Evolutionary conservation across 805 yeast species (phyloP), one percentile per base, ranked within the genome.

Genomic region (Phaffomyces opuntiae): DNA sequence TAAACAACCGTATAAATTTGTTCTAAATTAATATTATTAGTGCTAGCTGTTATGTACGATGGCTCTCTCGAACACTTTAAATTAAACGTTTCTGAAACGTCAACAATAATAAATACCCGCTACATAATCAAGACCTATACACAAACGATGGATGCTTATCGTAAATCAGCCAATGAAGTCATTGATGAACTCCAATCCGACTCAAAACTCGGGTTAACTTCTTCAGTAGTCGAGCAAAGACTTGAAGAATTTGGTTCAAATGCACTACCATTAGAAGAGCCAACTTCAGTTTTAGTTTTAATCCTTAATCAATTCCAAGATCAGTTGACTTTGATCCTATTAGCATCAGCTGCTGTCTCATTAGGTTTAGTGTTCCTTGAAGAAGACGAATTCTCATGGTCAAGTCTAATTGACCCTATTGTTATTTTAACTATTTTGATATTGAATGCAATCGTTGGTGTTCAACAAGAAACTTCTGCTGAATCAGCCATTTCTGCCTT

Each of bases 401-500:
- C 62, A 12, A 58, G 62, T 16, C 53, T 65, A 49, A 60, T 65
- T 14, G 69, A 65, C 43, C 69, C 67, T 12, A 52, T 63, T 11
- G 79, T 74, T 13, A 74, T 74, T 53, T 70, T 67, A 7, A 61
- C 66, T 38, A 77, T 74, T 36, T 68, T 74, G 5, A 57, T 66
- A 5, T 61, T 74, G 33, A 74, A 74, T 48, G 73, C 77, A 32
- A 55, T 65, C 9, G 75, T 74, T 17, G 79, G 79, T 16, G 75
- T 73, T 35, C 64, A 72, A 34, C 78, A 74, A 53, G 79, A 74
- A 53, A 59, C 67, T 17, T 68, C 72, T 40, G 79, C 79, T 11
- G 79, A 74, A 52, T 63, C 70, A 36, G 75, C 78, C 6, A 74
- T 74, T 64, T 68, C 75, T 9, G 75, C 78, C 7, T 62, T 74